Base-by-base conservation (phyloP, 371 early-diverging fungal species). In the Lichtheimia ramosa region DNA sequence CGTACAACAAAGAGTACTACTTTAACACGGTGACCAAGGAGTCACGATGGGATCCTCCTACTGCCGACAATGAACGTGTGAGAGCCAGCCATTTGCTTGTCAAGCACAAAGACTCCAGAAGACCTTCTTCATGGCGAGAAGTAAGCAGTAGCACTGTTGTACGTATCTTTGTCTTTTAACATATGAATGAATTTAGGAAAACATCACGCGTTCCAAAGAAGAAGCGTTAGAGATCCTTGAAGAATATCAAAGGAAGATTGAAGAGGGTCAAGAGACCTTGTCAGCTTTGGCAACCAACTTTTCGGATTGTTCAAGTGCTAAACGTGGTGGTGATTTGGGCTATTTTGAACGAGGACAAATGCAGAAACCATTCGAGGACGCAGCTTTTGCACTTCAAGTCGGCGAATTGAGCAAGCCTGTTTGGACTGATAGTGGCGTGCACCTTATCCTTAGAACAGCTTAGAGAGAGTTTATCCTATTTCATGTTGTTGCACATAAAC, bases 351-450 rank as follows among this genome's bases (percentile, higher is more conserved):
- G 79, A 5, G 92, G 93, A 21, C 83, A 90, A 64, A 90, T 93
- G 92, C 89, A 92, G 66, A 84, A 87, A 20, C 82, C 92, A 18
- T 98, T 97, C 75, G 97, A 98, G 63, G 82, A 90, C 12, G 94
- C 95, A 2, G 87, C 96, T n/a, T 92, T 89, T 81, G 89, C 83
- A 0, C 82, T 98, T 7, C 59, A 88, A 71, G 90, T 94, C 3
- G 96, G 95, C 4, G 87, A 95, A 71, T 74, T 96, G 58, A 89
- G 89, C 64, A 78, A 77, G 48, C 92, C 92, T 14, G 86, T 98
- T 15, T 88, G 87, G 79, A 88, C 94, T n/a, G 96, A 95, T 59
- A 92, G 92, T 61, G 98, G 98, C 51, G 87, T 95, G 25, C 98
- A 98, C 66, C 71, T 98, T 48, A 96, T 98, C 58, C 65, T 92